Base-by-base conservation (phyloP, 495 filamentous ascomycete species). In the Penicillium bialowiezense region DNA sequence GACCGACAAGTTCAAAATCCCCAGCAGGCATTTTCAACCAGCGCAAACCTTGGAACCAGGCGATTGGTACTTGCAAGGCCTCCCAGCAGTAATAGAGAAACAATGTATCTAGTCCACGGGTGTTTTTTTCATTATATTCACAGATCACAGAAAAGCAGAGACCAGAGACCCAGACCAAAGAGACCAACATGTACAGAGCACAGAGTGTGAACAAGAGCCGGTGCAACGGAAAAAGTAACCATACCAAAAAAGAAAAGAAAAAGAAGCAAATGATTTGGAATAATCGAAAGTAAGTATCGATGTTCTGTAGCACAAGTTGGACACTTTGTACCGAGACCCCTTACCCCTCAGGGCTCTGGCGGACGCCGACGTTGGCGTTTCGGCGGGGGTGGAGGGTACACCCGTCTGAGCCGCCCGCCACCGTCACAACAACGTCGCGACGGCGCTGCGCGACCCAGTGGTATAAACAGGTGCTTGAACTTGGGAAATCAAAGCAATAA, bases 351-450 rank as follows among this genome's bases (percentile, higher is more conserved):
- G 42, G 31, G 42, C 42, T 18, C 29, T 32, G 42, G 42, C 29
- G 29, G 42, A 44, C 31, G 29, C 31, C 34, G n/a, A 44, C 6
- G 31, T 44, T 44, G 42, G 32, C 5, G 18, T 44, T 14, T 17
- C 8, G 42, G 42, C 20, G 42, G 42, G 42, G 41, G 26, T 14
- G 13, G 28, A 44, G 29, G 13, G 41, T n/a, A n/a, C n/a, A n/a
- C 41, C 29, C 31, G 32, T 15, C 31, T 7, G 8, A 14, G 44
- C 21, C 17, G 31, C 1, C 18, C 28, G 10, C 20, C 17, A 10
- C 41, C 28, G 12, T 14, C 4, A 23, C 6, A 17, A 31, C 2
- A 13, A 15, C 4, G 6, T 9, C 6, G 1, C 6, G 14, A 29
- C 8, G 14, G 12, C 19, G 41, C 17, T 13, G 26, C 3, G 20